Conservation (phyloP, 2,329 filamentous ascomycete species). For the Penicillium sp. region DNA sequence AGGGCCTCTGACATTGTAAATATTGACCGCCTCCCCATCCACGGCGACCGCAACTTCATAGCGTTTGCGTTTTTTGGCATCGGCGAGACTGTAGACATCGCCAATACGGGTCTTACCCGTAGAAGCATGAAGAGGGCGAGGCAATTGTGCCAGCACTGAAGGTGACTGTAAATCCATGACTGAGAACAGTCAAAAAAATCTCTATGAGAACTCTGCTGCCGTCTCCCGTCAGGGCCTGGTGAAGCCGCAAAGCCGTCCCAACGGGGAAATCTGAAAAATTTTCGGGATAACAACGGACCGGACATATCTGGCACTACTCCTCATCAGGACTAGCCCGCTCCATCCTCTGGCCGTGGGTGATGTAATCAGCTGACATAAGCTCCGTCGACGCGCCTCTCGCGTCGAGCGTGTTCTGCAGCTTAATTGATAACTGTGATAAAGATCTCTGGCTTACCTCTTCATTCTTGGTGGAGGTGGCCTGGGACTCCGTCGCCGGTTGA, state of each 20-base stretch:
- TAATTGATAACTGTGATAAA: slow-evolving; percentile 10
- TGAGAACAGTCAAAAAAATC: slow-evolving; percentile 4
- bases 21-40: slow-evolving; percentile 60
- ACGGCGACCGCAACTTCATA: slow-evolving; percentile 59
- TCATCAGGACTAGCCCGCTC: slow-evolving; percentile 9
- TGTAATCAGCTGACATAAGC: slow-evolving; percentile 22
- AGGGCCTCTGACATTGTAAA: slow-evolving; percentile 55
- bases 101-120: slow-evolving; percentile 43
- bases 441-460: background rate
- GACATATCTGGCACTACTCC: slow-evolving; percentile 12
- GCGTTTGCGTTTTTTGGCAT: slow-evolving; percentile 59
- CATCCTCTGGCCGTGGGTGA: background rate
- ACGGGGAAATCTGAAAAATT: slow-evolving; percentile 38
- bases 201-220: slow-evolving; percentile 8
- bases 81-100: slow-evolving; percentile 54
- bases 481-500: background rate
- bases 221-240: slow-evolving; percentile 18
- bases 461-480: background rate
- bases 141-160: slow-evolving; percentile 47
- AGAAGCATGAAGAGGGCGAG: slow-evolving; percentile 42
- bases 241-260: slow-evolving; percentile 18
- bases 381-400: slow-evolving; percentile 17
- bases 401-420: slow-evolving; percentile 19
- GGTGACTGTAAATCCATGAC: slow-evolving; percentile 47
- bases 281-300: slow-evolving; percentile 34